These are phyloP conservation scores for Linderina pennispora DNA, from an alignment of 192 early-diverging fungal species.

Conservation along the genomic window DNA sequence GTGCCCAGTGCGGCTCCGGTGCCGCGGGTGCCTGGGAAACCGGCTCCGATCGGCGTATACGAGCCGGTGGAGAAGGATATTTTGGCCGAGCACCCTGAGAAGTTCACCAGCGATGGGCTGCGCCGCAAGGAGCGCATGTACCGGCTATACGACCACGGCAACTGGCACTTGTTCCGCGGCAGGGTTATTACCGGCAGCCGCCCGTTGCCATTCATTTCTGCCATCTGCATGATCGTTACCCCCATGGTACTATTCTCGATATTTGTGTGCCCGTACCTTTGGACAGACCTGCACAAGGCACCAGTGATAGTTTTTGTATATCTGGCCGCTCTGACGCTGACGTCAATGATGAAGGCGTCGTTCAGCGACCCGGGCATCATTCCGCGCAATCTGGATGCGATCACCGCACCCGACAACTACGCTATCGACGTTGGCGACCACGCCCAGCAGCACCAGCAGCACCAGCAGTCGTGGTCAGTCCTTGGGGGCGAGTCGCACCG, in stretches of 20 bases:
- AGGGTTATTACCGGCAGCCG: conserved; percentile 60
- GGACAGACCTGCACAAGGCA: conserved; percentile 52
- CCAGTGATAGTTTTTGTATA: conserved; percentile 65
- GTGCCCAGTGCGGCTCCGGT: conserved; percentile 3
- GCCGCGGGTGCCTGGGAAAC: too few relatives aligned
- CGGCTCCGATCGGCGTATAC: conserved; percentile 26
- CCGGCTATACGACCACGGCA: conserved; percentile 43
- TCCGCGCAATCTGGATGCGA: conserved; percentile 63
- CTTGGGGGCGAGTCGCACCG: neutral
- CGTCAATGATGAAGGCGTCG: conserved; percentile 69
- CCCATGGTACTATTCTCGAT: conserved; percentile 57
- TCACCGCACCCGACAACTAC: conserved; percentile 33
- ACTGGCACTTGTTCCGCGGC: conserved; percentile 57
- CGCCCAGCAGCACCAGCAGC: conserved; percentile 2
- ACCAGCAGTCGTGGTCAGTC: neutral
- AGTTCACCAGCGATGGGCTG: conserved; percentile 30
- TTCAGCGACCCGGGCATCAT: conserved; percentile 74
- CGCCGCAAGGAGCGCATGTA: conserved; percentile 40
- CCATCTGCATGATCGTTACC: conserved; percentile 49
- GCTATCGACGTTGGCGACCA: conserved; percentile 12
- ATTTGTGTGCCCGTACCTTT: conserved; percentile 63
- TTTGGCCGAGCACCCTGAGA: conserved; percentile 17
- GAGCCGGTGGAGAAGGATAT: conserved; percentile 27
- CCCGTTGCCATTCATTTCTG: conserved; percentile 56
- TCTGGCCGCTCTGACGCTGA: conserved; percentile 51